Percentiles rank a stretch among this genome's conserved stretches.
Evolutionary conservation across 306 rosid species (phyloP).

Genomic region (Elaeagnus macrophylla): DNA sequence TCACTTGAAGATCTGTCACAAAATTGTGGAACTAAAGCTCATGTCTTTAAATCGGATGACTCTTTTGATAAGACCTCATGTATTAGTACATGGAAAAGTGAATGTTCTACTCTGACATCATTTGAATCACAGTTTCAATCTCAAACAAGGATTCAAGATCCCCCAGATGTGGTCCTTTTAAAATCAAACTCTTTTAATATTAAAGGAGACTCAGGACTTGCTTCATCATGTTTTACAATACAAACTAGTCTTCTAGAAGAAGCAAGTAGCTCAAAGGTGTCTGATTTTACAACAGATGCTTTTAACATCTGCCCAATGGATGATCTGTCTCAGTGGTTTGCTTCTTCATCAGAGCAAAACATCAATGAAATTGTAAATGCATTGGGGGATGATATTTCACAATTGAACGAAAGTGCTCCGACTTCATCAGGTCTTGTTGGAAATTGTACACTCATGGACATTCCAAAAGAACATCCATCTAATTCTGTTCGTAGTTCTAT

Average conservation of each 20-base stretch:
- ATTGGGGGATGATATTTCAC: constrained; percentile 29
- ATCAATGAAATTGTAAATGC: constrained; percentile 21
- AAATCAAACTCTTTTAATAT: constrained; percentile 17
- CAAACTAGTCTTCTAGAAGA: constrained; percentile 18
- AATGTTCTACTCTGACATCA: constrained; percentile 39
- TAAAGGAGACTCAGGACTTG: constrained; percentile 16
- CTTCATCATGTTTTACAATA: constrained; percentile 19
- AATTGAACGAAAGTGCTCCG: constrained; percentile 30
- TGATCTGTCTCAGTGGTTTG: constrained; percentile 56
- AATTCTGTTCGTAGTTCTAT: constrained; percentile 22
- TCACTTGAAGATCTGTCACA: constrained; percentile 19
- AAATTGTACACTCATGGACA: constrained; percentile 13
- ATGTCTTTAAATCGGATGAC: constrained; percentile 13
- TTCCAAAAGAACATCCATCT: constrained; percentile 19
- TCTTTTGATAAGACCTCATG: constrained; percentile 7
- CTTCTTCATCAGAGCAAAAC: constrained; percentile 33
- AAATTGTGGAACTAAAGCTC: constrained; percentile 14
- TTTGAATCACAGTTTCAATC: constrained; percentile 23
- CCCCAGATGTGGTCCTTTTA: constrained; percentile 12
- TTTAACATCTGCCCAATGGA: constrained; percentile 38
- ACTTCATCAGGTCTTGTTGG: constrained; percentile 27
- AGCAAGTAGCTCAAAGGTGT: constrained; percentile 18
- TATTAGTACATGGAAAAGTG: constrained; percentile 30
- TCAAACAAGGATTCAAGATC: constrained; percentile 25
- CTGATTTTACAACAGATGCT: constrained; percentile 28